Evolutionary conservation across 257 asterid genomes (phyloP), one percentile per base, ranked within the genome.

Genomic region (Solanum microdontum): DNA sequence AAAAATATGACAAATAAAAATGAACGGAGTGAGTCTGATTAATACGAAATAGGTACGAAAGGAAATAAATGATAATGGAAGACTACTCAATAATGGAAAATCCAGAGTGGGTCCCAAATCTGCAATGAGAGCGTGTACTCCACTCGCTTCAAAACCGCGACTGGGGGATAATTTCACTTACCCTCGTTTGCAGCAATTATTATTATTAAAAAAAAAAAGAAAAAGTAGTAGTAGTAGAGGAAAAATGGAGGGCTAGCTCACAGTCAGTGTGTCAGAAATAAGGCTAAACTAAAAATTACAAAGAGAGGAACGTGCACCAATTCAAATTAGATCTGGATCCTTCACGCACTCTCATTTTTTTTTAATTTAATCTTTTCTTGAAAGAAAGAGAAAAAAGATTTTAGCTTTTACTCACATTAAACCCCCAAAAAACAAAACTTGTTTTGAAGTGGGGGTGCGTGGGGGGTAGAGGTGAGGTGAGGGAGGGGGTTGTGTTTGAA

Each of bases 251-350:
- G 84, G 68, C 62, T 51, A 51, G 62, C 33, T 37, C 58, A 62
- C 58, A 62, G 1, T 14, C 36, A 14, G 11, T 45, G 37, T 45
- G 36, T 26, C 62, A 79, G 84, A 33, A 19, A 32, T 26, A 76
- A n/a, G 62, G 36, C 24, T 40, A 68, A 26, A 68, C 36, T 12
- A 68, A 77, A 77, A 79, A 48, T 40, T 79, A 33, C 70, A 26
- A 74, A 86, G 88, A 58, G 58, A 76, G 64, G 88, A 87, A 87
- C 77, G 70, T 76, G 86, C 82, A 36, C 51, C 45, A 86, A 51
- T 86, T 60, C 37, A 86, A 82, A 39, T 45, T 45, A 45, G 86
- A 87, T 87, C 86, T 87, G 86, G 86, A 87, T 87, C 88, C 85
- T 86, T 51, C 60, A 51, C 60, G 15, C 23, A 51, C 60, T 51